phyloP scores from a whole-genome alignment of 1,139 yeast genomes.

The Saccharomycopsis hybrid region DNA sequence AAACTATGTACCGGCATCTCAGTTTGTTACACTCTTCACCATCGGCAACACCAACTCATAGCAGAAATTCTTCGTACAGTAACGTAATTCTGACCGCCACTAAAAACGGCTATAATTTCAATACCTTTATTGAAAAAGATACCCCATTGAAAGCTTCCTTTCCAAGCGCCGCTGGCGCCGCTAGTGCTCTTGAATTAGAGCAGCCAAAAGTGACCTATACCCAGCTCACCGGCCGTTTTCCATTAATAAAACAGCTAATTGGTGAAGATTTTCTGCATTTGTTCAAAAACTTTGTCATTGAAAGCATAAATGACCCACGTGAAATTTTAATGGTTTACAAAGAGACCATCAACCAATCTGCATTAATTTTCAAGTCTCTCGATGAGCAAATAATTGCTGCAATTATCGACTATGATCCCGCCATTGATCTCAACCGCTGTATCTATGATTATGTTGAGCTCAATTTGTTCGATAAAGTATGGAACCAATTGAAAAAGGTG shows the following conservation, averaged over 20 bases:
- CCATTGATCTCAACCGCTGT: slow-evolving; percentile 46
- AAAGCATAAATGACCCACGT: slow-evolving; percentile 28
- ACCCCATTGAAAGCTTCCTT: neutral
- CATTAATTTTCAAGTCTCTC: slow-evolving; percentile 35
- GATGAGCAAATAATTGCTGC: slow-evolving; percentile 28
- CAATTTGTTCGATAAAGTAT: slow-evolving; percentile 56
- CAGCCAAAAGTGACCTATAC: slow-evolving; percentile 7
- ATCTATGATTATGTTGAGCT: slow-evolving; percentile 67
- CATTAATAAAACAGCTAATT: slow-evolving; percentile 3
- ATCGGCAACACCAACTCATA: neutral
- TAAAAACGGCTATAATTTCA: no score
- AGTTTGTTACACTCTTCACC: neutral
- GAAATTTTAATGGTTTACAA: slow-evolving; percentile 32
- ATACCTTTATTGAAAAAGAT: neutral
- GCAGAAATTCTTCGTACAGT: no score
- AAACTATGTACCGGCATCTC: slow-evolving; percentile 1
- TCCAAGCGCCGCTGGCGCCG: neutral
- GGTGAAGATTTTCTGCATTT: slow-evolving; percentile 22
- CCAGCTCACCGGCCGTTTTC: slow-evolving; percentile 9
- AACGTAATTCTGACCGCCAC: no score
- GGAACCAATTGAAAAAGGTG: slow-evolving; percentile 44
- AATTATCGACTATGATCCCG: slow-evolving; percentile 33
- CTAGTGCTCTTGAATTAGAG: neutral
- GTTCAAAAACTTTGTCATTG: slow-evolving; percentile 33
- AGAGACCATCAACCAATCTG: slow-evolving; percentile 34